phyloP scores from a whole-genome alignment of 768 basidiomycete genomes.

The Tricholoma terreum region DNA sequence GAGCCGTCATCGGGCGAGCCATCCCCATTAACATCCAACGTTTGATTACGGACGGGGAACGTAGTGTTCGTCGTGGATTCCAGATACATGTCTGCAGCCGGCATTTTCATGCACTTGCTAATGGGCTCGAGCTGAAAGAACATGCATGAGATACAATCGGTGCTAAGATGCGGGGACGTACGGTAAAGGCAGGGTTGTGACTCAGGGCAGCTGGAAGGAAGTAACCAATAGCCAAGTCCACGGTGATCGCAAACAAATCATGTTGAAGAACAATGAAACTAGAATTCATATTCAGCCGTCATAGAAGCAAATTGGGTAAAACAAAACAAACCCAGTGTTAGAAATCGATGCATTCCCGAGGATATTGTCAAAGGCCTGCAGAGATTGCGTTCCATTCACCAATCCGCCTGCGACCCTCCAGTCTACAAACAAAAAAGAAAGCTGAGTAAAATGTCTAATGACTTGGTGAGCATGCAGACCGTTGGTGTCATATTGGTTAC shows the following conservation, averaged over 20 bases:
- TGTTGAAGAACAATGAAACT: constrained; percentile 90
- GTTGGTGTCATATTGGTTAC: constrained; percentile 66
- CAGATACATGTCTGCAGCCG: constrained; percentile 68
- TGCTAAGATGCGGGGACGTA: constrained; percentile 28
- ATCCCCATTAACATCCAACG: constrained; percentile 38
- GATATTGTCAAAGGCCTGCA: constrained; percentile 69
- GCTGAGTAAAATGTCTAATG: background rate
- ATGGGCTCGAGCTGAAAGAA: constrained; percentile 61
- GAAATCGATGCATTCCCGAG: constrained; percentile 63
- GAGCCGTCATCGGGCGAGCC: constrained; percentile 31
- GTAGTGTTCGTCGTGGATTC: constrained; percentile 75
- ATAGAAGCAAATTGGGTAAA: background rate
- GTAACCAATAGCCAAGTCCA: constrained; percentile 88
- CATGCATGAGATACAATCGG: background rate
- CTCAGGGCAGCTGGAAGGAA: constrained; percentile 73
- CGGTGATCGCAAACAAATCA: constrained; percentile 80
- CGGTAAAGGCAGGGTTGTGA: constrained; percentile 62
- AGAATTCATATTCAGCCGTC: background rate
- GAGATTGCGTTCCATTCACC: constrained; percentile 64
- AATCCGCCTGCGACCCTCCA: constrained; percentile 83
- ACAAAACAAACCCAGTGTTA: constrained; percentile 48
- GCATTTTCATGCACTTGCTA: constrained; percentile 69
- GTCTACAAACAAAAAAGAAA: constrained; percentile 40
- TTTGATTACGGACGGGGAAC: constrained; percentile 53
- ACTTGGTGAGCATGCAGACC: constrained; percentile 36